phyloP scores from a whole-genome alignment of 805 yeast genomes.

The Isabelozyma pseudorhagii region DNA sequence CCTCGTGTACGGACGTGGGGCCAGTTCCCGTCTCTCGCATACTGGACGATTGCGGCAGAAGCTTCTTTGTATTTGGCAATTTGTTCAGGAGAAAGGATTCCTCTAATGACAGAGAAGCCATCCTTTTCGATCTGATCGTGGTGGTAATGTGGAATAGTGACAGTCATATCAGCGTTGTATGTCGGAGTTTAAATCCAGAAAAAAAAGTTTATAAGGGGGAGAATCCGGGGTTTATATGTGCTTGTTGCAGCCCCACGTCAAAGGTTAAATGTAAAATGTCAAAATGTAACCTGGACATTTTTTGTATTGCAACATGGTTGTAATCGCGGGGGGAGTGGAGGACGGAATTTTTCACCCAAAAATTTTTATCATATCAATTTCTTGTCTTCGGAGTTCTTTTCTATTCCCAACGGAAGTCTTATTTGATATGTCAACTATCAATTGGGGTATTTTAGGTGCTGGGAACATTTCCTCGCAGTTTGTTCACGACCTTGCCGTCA shows the following conservation, averaged over 20 bases:
- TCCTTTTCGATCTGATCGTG: constrained; percentile 33
- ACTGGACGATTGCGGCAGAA: constrained; percentile 33
- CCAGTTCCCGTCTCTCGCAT: constrained; percentile 49
- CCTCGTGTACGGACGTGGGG: constrained; percentile 47
- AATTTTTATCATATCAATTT: background rate
- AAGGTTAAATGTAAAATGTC: background rate
- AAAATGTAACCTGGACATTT: background rate
- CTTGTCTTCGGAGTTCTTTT: no score
- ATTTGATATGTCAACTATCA: constrained; percentile 5
- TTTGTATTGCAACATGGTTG: background rate
- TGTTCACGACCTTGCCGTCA: constrained; percentile 34
- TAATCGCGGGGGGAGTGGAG: background rate
- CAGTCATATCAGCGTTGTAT: background rate
- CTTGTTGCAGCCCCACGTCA: background rate
- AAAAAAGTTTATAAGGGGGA: background rate
- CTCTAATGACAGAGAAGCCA: constrained; percentile 38
- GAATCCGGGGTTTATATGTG: background rate
- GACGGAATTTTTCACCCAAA: background rate
- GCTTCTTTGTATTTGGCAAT: constrained; percentile 32
- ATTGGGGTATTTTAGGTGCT: constrained; percentile 51
- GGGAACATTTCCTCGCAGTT: constrained; percentile 48
- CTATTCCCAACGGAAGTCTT: background rate
- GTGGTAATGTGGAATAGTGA: constrained; percentile 16
- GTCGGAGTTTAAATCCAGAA: no score
- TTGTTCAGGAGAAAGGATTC: constrained; percentile 40